Conservation (phyloP, 257 asterid genomes). For the Nicotiana noctiflora region DNA sequence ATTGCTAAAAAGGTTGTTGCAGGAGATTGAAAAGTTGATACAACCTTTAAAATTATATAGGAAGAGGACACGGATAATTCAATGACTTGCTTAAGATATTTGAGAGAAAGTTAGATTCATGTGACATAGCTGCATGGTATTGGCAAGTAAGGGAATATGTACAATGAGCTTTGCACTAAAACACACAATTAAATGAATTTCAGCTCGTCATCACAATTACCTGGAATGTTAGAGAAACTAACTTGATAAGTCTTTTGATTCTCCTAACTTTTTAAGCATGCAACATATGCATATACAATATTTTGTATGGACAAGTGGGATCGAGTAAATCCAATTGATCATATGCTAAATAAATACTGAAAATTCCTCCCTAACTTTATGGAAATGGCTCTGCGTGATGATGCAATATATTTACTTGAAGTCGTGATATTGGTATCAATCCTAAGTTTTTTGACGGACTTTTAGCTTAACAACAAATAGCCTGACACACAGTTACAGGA, state of each 20-base stretch:
- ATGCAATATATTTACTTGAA: no score
- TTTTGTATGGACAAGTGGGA: slow-evolving; percentile 70
- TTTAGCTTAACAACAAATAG: background rate
- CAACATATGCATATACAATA: slow-evolving; percentile 82
- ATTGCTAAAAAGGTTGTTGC: slow-evolving; percentile 41
- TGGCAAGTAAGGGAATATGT: slow-evolving; percentile 58
- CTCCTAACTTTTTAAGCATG: slow-evolving; percentile 42
- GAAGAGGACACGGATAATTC: slow-evolving; percentile 54
- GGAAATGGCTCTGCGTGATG: background rate
- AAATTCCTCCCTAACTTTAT: slow-evolving; percentile 31
- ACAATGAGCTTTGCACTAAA: background rate
- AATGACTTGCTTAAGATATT: slow-evolving; percentile 48
- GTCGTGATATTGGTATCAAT: no score
- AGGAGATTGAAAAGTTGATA: slow-evolving; percentile 44
- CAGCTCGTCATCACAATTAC: background rate
- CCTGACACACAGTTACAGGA: background rate
- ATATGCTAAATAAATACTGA: slow-evolving; percentile 76
- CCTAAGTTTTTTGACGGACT: background rate
- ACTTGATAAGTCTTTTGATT: background rate
- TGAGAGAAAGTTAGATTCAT: slow-evolving; percentile 57
- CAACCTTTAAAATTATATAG: slow-evolving; percentile 55
- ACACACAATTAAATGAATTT: background rate
- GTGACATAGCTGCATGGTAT: slow-evolving; percentile 73
- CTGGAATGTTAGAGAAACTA: background rate
- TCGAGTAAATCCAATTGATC: slow-evolving; percentile 51